A percentile compares a stretch with the other conserved stretches of the same genome.
phyloP scores from a whole-genome alignment of 805 yeast species.

The Candida tammaniensis region DNA sequence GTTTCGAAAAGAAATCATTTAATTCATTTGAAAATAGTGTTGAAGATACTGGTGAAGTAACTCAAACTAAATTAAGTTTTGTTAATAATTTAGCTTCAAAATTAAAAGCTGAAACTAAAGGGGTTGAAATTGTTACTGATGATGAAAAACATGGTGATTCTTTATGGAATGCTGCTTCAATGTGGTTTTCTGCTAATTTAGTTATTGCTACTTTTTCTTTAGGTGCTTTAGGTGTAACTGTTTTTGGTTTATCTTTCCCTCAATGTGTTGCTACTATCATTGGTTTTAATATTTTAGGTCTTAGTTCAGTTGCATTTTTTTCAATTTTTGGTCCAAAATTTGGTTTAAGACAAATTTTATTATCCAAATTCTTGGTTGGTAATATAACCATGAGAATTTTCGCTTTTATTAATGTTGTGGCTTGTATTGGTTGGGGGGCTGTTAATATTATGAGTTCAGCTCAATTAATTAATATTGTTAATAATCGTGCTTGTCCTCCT shows the following conservation, averaged over 20 bases:
- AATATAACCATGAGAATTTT: slow-evolving; percentile 72
- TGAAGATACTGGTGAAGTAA: slow-evolving; percentile 20
- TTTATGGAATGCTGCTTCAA: slow-evolving; percentile 67
- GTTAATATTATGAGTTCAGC: slow-evolving; percentile 90
- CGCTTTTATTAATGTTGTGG: slow-evolving; percentile 72
- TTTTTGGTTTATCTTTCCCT: slow-evolving; percentile 71
- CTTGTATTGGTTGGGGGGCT: slow-evolving; percentile 95
- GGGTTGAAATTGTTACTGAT: slow-evolving; percentile 78
- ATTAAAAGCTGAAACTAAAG: slow-evolving; percentile 52
- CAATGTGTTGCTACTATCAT: slow-evolving; percentile 63
- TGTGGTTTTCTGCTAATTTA: slow-evolving; percentile 91
- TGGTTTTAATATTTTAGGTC: slow-evolving; percentile 73
- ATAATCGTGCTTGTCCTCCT: slow-evolving; percentile 66
- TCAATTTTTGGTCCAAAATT: slow-evolving; percentile 79
- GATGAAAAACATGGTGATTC: slow-evolving; percentile 72
- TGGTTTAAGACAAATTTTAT: slow-evolving; percentile 85
- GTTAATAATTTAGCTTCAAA: slow-evolving; percentile 31
- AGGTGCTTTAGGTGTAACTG: slow-evolving; percentile 61
- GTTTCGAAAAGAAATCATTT: slow-evolving; percentile 7
- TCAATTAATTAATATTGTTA: slow-evolving; percentile 74
- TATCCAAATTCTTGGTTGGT: slow-evolving; percentile 78
- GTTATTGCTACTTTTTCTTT: slow-evolving; percentile 80
- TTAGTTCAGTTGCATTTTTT: slow-evolving; percentile 75
- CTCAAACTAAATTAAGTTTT: slow-evolving; percentile 22
- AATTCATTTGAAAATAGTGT: slow-evolving; percentile 12